Evolutionary conservation across 345 rosid genomes (phyloP), one percentile per base, ranked within the genome.

Genomic region (Sonneratia alba): DNA sequence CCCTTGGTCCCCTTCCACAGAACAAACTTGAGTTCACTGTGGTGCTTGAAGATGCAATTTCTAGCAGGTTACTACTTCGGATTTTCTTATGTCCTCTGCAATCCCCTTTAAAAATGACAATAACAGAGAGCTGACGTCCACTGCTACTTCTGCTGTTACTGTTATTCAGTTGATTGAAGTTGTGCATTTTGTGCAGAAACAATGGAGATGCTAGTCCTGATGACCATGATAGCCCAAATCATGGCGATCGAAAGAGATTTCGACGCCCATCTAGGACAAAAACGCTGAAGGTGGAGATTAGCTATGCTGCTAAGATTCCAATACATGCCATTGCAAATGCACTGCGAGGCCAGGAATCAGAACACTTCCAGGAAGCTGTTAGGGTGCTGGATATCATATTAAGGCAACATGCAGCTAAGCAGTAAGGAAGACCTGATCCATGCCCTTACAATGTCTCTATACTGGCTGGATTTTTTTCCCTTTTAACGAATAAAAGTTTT

Each of bases 321-420:
- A 87, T 88, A 88, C 91, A 85, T 47, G 88, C 97, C 47, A 89
- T 95, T 73, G 91, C 87, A 11, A 84, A 82, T 75, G 97, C 99
- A 1, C 65, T 90, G 47, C 88, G 88, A 27, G 97, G 99, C 18
- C 88, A 83, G 57, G 96, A 92, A 71, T 80, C 93, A 2, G 93
- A 88, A 22, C 85, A 87, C 38, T 82, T 88, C 5, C 93, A 87
- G 66, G 97, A 87, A 75, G 96, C 97, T 6, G 53, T 92, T 1
- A 81, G 97, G 78, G 99, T 92, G 12, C 72, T 95, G 74, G 97
- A 95, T 76, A 81, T 89, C 15, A 88, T 95, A 63, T 74, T 95
- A 74, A 85, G 97, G 57, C 97, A 95, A 79, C 86, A 84, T 82
- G 93, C 97, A n/a, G 85, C 97, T n/a, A 90, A 81, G 76, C 97